Evolutionary conservation across 2,329 filamentous ascomycete species (phyloP).

Genomic region (Chalara sp.): DNA sequence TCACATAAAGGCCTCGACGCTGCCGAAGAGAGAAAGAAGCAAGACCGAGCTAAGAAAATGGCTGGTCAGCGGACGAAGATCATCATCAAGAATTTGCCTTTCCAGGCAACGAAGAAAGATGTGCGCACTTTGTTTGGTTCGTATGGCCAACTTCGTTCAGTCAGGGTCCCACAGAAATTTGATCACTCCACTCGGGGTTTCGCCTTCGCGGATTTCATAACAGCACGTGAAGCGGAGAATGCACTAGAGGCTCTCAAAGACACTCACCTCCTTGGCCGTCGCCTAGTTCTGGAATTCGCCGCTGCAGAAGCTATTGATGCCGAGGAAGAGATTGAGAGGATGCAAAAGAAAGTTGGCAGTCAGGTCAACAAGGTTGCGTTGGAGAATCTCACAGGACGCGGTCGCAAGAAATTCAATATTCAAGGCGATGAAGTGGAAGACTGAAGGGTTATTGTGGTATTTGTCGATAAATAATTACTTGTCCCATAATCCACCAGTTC

Average conservation of each 20-base stretch:
- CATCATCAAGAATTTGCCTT: slow-evolving; percentile 96
- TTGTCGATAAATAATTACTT: slow-evolving; percentile 14
- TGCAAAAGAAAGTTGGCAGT: slow-evolving; percentile 90
- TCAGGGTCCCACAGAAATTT: slow-evolving; percentile 93
- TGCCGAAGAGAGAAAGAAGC: slow-evolving; percentile 75
- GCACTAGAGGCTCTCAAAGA: slow-evolving; percentile 86
- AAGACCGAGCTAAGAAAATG: slow-evolving; percentile 76
- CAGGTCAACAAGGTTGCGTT: slow-evolving; percentile 88
- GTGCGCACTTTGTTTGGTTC: slow-evolving; percentile 77
- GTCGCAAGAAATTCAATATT: slow-evolving; percentile 85
- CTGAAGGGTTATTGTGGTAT: slow-evolving; percentile 16
- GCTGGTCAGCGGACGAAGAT: slow-evolving; percentile 80
- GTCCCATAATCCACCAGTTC: too few relatives aligned
- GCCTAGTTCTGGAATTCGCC: slow-evolving; percentile 86
- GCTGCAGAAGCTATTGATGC: slow-evolving; percentile 83
- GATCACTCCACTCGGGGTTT: slow-evolving; percentile 85
- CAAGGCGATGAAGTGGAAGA: slow-evolving; percentile 57
- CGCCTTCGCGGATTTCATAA: slow-evolving; percentile 94
- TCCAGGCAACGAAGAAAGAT: slow-evolving; percentile 92
- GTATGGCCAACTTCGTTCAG: slow-evolving; percentile 87
- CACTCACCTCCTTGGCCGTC: slow-evolving; percentile 86
- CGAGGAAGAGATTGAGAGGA: slow-evolving; percentile 92
- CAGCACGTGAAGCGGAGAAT: slow-evolving; percentile 79
- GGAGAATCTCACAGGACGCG: slow-evolving; percentile 77
- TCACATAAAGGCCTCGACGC: slow-evolving; percentile 85